Percentiles rank a stretch among this genome's conserved stretches.
Evolutionary conservation across 805 yeast genomes (phyloP).

Genomic region (Candida yuanshanica): DNA sequence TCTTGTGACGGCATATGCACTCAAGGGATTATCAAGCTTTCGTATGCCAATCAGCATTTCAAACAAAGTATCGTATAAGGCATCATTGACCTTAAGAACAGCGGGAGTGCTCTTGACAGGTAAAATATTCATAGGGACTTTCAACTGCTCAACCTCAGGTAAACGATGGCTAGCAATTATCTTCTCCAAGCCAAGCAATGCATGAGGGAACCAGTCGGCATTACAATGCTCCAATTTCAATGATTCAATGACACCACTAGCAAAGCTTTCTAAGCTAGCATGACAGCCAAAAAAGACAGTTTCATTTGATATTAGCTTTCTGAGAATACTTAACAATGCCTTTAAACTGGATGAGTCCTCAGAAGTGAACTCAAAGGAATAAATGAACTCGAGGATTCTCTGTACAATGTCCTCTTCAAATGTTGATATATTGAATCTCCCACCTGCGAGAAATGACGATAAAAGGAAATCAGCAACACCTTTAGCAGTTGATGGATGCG

Average conservation of each 20-base stretch:
- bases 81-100: slow-evolving; percentile 20
- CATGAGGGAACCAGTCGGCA: slow-evolving; percentile 53
- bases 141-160: slow-evolving; percentile 38
- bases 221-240: slow-evolving; percentile 34
- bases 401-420: slow-evolving; percentile 33
- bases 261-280: slow-evolving; percentile 30
- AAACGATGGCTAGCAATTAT: slow-evolving; percentile 45
- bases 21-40: slow-evolving; percentile 35
- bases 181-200: slow-evolving; percentile 50
- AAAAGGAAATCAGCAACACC: slow-evolving; percentile 35
- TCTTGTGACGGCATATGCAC: slow-evolving; percentile 51
- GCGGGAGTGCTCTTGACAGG: slow-evolving; percentile 13
- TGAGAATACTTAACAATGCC: slow-evolving; percentile 37
- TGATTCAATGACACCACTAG: slow-evolving; percentile 30
- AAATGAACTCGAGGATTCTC: slow-evolving; percentile 30
- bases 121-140: slow-evolving; percentile 18
- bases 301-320: slow-evolving; percentile 35
- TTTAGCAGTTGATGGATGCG: slow-evolving; percentile 34
- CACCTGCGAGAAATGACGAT: slow-evolving; percentile 28
- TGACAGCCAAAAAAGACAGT: slow-evolving; percentile 31
- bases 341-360: slow-evolving; percentile 28
- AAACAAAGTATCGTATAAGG: slow-evolving; percentile 32
- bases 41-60: slow-evolving; percentile 36
- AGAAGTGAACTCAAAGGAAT: slow-evolving; percentile 29
- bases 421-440: slow-evolving; percentile 27